phyloP scores from a whole-genome alignment of 305 asterid genomes.

The Coffea humblotiana region DNA sequence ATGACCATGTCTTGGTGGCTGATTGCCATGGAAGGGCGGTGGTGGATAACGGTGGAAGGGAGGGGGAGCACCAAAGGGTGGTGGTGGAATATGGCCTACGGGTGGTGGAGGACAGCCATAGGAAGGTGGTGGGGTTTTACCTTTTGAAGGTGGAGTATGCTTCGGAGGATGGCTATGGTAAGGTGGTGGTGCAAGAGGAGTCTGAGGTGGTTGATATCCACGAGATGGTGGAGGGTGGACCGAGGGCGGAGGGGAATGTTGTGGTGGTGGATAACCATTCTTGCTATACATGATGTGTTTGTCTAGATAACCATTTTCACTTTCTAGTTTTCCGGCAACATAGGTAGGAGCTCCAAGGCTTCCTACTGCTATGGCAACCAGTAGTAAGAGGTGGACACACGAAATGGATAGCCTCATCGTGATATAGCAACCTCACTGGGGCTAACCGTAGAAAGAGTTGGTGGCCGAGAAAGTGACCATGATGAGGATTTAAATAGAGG shows the following conservation, averaged over 20 bases:
- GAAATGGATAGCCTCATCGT: constrained; percentile 8
- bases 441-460: neutral
- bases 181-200: neutral
- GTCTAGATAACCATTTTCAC: neutral
- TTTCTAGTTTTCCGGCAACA: neutral
- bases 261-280: constrained; percentile 2
- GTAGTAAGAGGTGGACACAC: neutral
- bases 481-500: neutral
- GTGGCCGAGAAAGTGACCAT: neutral
- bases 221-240: neutral
- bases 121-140: neutral
- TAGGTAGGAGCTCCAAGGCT: neutral
- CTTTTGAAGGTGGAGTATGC: neutral
- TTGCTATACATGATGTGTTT: neutral
- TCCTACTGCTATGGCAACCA: neutral
- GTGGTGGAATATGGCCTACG: neutral
- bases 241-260: too few species aligned
- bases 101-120: constrained; percentile 15
- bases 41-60: neutral
- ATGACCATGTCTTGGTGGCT: constrained; percentile 3
- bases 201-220: neutral
- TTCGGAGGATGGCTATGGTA: neutral
- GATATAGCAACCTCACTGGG: neutral
- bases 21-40: constrained; percentile 6
- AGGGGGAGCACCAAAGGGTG: constrained; percentile 5